These are phyloP conservation scores for Phytophthora agathidicida DNA, from an alignment of 352 stramenopile genomes.

Conservation along the genomic window DNA sequence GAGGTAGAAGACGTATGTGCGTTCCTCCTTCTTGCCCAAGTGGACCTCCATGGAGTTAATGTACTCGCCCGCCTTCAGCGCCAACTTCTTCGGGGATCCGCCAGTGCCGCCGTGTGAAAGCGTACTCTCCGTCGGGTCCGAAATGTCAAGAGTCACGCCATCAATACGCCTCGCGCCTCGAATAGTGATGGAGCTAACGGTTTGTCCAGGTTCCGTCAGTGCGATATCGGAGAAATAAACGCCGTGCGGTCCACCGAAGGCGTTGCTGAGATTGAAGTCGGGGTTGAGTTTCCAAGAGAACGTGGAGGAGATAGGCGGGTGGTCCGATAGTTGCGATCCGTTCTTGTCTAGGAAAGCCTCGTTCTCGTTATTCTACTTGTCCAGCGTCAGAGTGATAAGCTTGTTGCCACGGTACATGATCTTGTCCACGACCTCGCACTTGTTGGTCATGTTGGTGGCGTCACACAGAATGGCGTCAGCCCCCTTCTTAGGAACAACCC, in stretches of 20 bases:
- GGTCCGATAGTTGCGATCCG: conserved; percentile 49
- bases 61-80: conserved; percentile 45
- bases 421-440: conserved; percentile 67
- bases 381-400: conserved; percentile 42
- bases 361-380: conserved; percentile 55
- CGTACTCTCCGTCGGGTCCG: conserved; percentile 31
- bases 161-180: conserved; percentile 38
- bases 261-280: conserved; percentile 36
- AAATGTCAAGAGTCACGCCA: conserved; percentile 41
- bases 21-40: conserved; percentile 38
- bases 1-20: conserved; percentile 53
- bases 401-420: conserved; percentile 66
- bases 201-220: conserved; percentile 24
- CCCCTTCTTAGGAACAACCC: conserved; percentile 33
- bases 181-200: conserved; percentile 46
- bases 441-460: conserved; percentile 39
- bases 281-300: conserved; percentile 46
- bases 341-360: conserved; percentile 40
- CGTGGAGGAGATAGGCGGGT: conserved; percentile 49
- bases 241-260: conserved; percentile 47
- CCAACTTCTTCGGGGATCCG: conserved; percentile 37
- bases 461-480: conserved; percentile 46
- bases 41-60: conserved; percentile 51
- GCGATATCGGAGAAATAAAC: conserved; percentile 44
- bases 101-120: conserved; percentile 50